Evolutionary conservation across 345 rosid genomes (phyloP), one percentile per base, ranked within the genome.

Genomic region (Boechera stricta): DNA sequence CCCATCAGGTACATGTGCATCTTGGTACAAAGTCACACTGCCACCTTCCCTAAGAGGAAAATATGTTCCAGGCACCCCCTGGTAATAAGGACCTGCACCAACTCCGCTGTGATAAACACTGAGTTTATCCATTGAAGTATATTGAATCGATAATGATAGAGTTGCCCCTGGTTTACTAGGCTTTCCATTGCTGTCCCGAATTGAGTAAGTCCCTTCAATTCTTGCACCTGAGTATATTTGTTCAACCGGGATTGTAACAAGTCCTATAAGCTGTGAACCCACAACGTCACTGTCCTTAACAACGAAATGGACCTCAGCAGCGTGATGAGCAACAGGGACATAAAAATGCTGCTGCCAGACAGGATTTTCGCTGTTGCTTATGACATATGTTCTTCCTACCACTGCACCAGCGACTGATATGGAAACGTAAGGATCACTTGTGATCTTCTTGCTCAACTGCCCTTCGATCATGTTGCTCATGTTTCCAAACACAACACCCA

Each of bases 361-460:
- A 78, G 98, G 98, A 71, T 94, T 83, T 76, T 94, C 96, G 10
- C 67, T 63, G 83, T 94, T 94, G 85, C 88, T 92, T 36, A 92
- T 80, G 82, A 94, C 98, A 68, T 72, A 92, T 31, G 98, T 94
- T 84, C 98, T 83, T 57, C 97, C 97, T 33, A 92, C 62, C 21
- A 90, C 92, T 7, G 98, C 97, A 79, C 32, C 60, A 8, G 82
- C 69, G 58, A 94, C 79, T 1, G 93, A 73, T 24, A 94, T 81
- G 10, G 98, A 79, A 60, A 94, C 95, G 28, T 94, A 94, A 53
- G 98, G 98, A 82, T 94, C 98, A 57, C 98, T 94, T 1, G 98
- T 94, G 60, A 89, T 83, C 83, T 82, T 90, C 60, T 61, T 70
- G 76, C 36, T 75, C 74, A 86, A 48, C 45, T 79, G 86, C 5